Conservation (phyloP, 257 asterid genomes). For the Solanum pennellii region DNA sequence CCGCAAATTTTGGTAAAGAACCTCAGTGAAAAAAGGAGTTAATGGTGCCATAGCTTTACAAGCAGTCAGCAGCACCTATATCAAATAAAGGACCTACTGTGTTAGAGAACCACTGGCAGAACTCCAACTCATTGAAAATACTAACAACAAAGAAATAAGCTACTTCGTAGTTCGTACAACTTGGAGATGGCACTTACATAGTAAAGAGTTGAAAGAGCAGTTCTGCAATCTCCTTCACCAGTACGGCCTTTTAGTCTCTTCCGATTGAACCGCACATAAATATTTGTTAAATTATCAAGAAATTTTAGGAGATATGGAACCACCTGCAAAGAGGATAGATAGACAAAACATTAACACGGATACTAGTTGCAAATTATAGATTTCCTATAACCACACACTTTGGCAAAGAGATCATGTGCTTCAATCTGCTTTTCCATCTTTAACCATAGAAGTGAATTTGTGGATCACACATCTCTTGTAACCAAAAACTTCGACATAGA, state of each 20-base stretch:
- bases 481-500: not conserved
- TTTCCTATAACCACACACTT: not conserved
- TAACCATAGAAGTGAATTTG: not conserved
- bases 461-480: not conserved
- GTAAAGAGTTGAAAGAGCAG: conserved; percentile 89
- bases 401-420: not conserved
- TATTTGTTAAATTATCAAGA: conserved; percentile 83
- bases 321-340: conserved; percentile 17
- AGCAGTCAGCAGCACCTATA: conserved; percentile 66
- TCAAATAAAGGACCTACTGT: not conserved
- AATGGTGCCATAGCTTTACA: conserved; percentile 98
- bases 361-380: not conserved
- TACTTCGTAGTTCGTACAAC: not conserved
- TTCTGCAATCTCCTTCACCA: conserved; percentile 84
- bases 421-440: not conserved
- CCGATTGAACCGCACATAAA: conserved; percentile 87
- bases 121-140: not conserved
- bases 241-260: conserved; percentile 95
- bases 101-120: not conserved
- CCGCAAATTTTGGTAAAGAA: conserved; percentile 81
- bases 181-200: conserved; percentile 24
- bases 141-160: not conserved
- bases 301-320: conserved; percentile 87
- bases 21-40: conserved; percentile 94
- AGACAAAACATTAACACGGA: not conserved